These are phyloP conservation scores for Coelastrella sp. DNA, from an alignment of 139 green algal species.

Conservation along the genomic window DNA sequence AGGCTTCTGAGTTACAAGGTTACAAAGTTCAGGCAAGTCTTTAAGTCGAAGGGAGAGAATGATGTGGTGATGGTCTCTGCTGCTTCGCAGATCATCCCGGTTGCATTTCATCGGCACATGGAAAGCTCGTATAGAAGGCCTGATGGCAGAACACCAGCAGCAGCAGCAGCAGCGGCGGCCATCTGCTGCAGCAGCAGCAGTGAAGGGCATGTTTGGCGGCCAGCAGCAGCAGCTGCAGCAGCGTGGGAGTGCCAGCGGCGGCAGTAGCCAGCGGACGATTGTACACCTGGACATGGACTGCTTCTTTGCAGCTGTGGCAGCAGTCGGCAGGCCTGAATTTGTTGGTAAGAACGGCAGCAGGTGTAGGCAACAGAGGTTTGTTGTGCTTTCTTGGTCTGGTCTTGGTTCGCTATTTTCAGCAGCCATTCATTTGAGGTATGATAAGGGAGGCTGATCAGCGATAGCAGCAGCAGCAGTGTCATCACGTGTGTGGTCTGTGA, in stretches of 20 bases:
- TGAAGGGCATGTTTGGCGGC: neutral
- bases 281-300: constrained; percentile 99
- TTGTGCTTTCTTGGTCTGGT: too few relatives aligned
- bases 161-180: neutral
- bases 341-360: neutral
- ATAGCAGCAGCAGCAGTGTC: neutral
- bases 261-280: constrained; percentile 64
- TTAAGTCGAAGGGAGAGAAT: too few relatives aligned
- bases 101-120: constrained; percentile 92
- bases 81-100: constrained; percentile 51
- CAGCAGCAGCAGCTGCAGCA: constrained; percentile 39
- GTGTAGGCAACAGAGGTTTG: too few relatives aligned
- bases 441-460: too few relatives aligned
- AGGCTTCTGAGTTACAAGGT: too few relatives aligned
- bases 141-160: constrained; percentile 65
- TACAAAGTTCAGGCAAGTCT: too few relatives aligned
- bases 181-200: neutral
- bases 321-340: constrained; percentile 69
- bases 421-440: too few relatives aligned
- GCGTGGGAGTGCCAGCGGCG: neutral
- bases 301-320: constrained; percentile 95
- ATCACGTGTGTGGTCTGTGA: neutral
- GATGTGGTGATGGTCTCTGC: neutral
- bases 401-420: too few relatives aligned
- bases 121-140: constrained; percentile 82